A percentile compares a stretch with the other conserved stretches of the same genome.
These are phyloP conservation scores for Paecilomyces dactylethromorphus DNA, from an alignment of 2,329 filamentous ascomycete species.

Conservation along the genomic window DNA sequence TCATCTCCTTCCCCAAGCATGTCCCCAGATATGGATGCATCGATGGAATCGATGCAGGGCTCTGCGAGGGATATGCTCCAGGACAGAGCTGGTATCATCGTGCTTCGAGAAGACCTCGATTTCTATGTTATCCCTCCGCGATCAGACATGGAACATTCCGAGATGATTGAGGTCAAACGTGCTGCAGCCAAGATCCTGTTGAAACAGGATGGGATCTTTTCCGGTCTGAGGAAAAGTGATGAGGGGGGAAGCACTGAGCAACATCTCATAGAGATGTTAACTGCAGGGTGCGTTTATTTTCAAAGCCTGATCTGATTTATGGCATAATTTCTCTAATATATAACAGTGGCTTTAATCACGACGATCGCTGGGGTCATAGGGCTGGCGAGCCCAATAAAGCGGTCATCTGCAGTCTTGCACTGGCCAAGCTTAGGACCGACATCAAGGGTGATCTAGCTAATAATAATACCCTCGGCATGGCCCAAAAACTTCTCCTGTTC, in stretches of 20 bases:
- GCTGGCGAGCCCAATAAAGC: slow-evolving; percentile 98
- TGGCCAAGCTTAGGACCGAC: slow-evolving; percentile 87
- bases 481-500: slow-evolving; percentile 93
- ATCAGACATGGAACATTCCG: slow-evolving; percentile 72
- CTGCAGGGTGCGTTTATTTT: slow-evolving; percentile 68
- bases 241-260: slow-evolving; percentile 95
- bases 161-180: slow-evolving; percentile 96
- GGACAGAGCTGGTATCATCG: slow-evolving; percentile 91
- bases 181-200: slow-evolving; percentile 82
- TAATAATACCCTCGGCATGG: slow-evolving; percentile 84
- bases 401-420: slow-evolving; percentile 91
- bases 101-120: slow-evolving; percentile 89
- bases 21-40: slow-evolving; percentile 52
- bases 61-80: slow-evolving; percentile 71
- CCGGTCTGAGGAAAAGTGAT: slow-evolving; percentile 87
- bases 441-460: slow-evolving; percentile 71
- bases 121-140: slow-evolving; percentile 93
- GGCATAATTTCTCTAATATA: slow-evolving; percentile 9
- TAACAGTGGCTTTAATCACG: slow-evolving; percentile 84
- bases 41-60: slow-evolving; percentile 65
- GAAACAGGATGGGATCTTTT: slow-evolving; percentile 90
- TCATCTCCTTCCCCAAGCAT: slow-evolving; percentile 61
- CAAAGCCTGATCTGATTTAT: background rate
- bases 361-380: slow-evolving; percentile 91
- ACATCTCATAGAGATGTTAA: slow-evolving; percentile 98